These are phyloP conservation scores for Plantago ovata DNA, from an alignment of 257 asterid genomes.

Conservation along the genomic window DNA sequence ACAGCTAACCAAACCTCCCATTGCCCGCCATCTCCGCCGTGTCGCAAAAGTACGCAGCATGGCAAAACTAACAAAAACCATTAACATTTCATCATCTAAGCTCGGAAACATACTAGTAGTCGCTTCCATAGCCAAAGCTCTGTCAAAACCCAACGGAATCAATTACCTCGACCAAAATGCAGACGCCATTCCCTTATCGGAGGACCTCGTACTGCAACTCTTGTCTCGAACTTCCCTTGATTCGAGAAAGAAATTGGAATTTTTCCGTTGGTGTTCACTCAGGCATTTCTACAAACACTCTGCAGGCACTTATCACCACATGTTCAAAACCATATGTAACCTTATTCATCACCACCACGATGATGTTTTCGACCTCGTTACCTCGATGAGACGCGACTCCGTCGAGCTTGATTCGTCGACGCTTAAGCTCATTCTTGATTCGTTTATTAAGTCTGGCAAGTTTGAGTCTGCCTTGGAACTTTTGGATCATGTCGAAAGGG, in stretches of 20 bases:
- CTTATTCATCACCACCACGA: constrained; percentile 39
- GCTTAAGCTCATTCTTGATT: constrained; percentile 62
- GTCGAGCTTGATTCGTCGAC: constrained; percentile 54
- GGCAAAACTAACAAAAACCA: not conserved
- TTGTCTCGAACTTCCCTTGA: constrained; percentile 60
- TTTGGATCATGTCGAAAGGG: constrained; percentile 54
- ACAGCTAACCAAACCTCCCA: no score
- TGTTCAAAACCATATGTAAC: constrained; percentile 48
- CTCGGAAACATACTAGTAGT: constrained; percentile 56
- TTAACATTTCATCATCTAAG: constrained; percentile 18
- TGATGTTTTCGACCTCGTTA: constrained; percentile 48
- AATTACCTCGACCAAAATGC: constrained; percentile 40
- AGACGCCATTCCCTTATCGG: constrained; percentile 43
- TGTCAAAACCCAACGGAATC: constrained; percentile 61
- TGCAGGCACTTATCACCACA: constrained; percentile 50
- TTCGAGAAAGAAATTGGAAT: constrained; percentile 49
- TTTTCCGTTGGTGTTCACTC: constrained; percentile 71
- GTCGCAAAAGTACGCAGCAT: no score
- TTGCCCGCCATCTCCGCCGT: no score
- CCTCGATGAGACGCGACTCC: constrained; percentile 52
- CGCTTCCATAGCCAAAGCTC: constrained; percentile 70
- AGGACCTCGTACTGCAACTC: constrained; percentile 58
- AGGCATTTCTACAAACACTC: constrained; percentile 69
- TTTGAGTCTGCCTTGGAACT: constrained; percentile 65
- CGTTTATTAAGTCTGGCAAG: constrained; percentile 59